A percentile compares a stretch with the other conserved stretches of the same genome.
Conservation (phyloP, 208 protist species). For the Trypanosoma boissoni region DNA sequence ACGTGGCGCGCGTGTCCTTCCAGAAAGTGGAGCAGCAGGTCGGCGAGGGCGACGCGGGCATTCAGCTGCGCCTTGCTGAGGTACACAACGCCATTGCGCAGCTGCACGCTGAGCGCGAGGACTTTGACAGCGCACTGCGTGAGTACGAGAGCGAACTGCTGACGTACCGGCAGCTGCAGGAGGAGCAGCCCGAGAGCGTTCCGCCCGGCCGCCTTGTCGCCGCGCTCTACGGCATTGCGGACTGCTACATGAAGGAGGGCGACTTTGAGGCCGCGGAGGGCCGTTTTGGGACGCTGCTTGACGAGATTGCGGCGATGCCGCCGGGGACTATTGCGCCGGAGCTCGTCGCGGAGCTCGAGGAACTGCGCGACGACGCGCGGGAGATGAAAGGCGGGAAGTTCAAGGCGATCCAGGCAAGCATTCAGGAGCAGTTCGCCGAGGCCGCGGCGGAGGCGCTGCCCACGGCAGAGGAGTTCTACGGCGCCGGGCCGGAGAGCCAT, state of each 20-base stretch:
- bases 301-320: constrained; percentile 56
- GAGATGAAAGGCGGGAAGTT: constrained; percentile 81
- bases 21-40: constrained; percentile 59
- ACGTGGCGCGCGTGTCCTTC: constrained; percentile 76
- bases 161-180: constrained; percentile 70
- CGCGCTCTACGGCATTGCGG: constrained; percentile 73
- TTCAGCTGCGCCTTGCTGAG: constrained; percentile 65
- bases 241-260: constrained; percentile 82
- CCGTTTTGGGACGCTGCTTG: constrained; percentile 54
- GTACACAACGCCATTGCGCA: constrained; percentile 82
- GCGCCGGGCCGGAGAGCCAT: constrained; percentile 33
- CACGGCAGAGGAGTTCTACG: constrained; percentile 61
- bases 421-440: constrained; percentile 68
- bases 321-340: constrained; percentile 38
- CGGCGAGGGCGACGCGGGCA: constrained; percentile 35
- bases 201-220: constrained; percentile 53
- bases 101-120: constrained; percentile 74
- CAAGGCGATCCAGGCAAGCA: constrained; percentile 56
- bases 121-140: constrained; percentile 67
- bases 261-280: constrained; percentile 83
- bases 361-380: constrained; percentile 69
- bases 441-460: constrained; percentile 55
- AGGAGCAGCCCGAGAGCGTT: constrained; percentile 25
- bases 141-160: constrained; percentile 85
- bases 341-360: constrained; percentile 63